A percentile compares a stretch with the other conserved stretches of the same genome.
Conservation (phyloP, 371 early-diverging fungal species). For the Rhizopus sp. region DNA sequence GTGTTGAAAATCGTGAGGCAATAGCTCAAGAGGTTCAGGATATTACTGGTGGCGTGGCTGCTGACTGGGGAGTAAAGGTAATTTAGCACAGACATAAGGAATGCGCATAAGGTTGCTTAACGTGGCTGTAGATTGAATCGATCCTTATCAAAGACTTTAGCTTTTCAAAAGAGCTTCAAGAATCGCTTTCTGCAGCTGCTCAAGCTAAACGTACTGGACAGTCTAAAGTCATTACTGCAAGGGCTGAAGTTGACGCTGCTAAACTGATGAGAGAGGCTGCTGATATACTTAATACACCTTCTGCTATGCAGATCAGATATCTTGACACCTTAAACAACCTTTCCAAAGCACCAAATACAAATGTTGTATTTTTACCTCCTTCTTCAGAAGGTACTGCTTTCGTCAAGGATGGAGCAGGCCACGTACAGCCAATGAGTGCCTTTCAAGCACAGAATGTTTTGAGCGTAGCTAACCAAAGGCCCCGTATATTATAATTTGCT, state of each 20-base stretch:
- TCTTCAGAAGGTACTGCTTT: not conserved
- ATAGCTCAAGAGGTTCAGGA: slow-evolving; percentile 82
- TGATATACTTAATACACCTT: slow-evolving; percentile 67
- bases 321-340: slow-evolving; percentile 83
- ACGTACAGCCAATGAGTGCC: not conserved
- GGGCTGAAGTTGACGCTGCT: slow-evolving; percentile 91
- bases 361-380: slow-evolving; percentile 76
- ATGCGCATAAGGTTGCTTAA: not conserved
- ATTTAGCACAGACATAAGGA: slow-evolving; percentile 19
- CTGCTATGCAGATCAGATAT: slow-evolving; percentile 87
- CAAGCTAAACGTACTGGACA: slow-evolving; percentile 88
- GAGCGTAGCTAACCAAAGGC: slow-evolving; percentile 3
- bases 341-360: slow-evolving; percentile 58
- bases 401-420: not conserved
- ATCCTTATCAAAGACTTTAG: slow-evolving; percentile 88
- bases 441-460: slow-evolving; percentile 13
- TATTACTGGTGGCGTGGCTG: slow-evolving; percentile 73
- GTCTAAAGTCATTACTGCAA: slow-evolving; percentile 87
- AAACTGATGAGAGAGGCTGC: slow-evolving; percentile 93
- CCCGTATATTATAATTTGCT: not conserved
- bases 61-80: slow-evolving; percentile 78
- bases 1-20: slow-evolving; percentile 86
- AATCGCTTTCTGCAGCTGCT: slow-evolving; percentile 88
- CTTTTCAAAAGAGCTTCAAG: slow-evolving; percentile 78
- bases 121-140: slow-evolving; percentile 56